Conservation (phyloP, 2,329 filamentous ascomycete genomes). For the Claviceps digitariae region DNA sequence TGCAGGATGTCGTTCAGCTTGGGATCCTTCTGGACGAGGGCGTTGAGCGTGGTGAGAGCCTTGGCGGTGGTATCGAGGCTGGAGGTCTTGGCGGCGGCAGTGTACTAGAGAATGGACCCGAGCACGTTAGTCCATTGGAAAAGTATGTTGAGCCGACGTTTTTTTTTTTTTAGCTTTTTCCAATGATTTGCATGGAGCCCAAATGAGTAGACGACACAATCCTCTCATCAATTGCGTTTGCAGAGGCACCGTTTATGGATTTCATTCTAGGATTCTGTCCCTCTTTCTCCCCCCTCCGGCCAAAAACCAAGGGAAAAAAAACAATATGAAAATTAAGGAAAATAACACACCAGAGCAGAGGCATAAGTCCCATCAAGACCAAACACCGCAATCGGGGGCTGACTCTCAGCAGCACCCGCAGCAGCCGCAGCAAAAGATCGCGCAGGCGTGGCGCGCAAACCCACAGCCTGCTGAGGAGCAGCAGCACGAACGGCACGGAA, state of each 20-base stretch:
- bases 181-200: too few relatives aligned
- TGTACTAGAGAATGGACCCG: slow-evolving; percentile 58
- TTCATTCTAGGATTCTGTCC: not conserved
- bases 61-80: slow-evolving; percentile 75
- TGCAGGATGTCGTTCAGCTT: slow-evolving; percentile 66
- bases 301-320: not conserved
- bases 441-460: slow-evolving; percentile 35
- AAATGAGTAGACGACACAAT: not conserved
- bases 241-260: too few relatives aligned
- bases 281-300: too few relatives aligned
- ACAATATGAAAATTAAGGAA: not conserved
- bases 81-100: slow-evolving; percentile 78
- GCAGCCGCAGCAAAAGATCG: slow-evolving; percentile 76
- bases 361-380: slow-evolving; percentile 97
- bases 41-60: slow-evolving; percentile 57
- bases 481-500: slow-evolving; percentile 42
- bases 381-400: slow-evolving; percentile 82
- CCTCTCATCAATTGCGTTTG: not conserved
- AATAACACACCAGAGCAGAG: slow-evolving; percentile 66
- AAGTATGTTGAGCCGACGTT: too few relatives aligned
- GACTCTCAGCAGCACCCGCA: slow-evolving; percentile 53
- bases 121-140: not conserved
- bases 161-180: not conserved
- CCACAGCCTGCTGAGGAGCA: slow-evolving; percentile 43
- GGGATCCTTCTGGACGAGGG: slow-evolving; percentile 64